Base-by-base conservation (phyloP, 2,329 filamentous ascomycete species). In the Penicillium sp. region DNA sequence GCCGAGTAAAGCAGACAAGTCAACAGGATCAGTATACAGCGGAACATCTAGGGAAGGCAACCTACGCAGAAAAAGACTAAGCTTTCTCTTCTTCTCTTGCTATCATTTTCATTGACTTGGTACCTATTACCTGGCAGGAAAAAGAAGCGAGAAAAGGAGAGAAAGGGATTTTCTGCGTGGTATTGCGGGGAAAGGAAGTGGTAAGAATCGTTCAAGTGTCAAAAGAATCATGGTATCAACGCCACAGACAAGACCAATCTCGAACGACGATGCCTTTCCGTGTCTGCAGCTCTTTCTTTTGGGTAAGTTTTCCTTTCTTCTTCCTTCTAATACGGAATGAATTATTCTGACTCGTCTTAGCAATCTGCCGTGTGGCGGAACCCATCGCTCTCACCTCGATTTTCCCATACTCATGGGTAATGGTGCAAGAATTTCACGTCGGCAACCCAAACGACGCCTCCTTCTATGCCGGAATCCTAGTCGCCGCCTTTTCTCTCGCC, bases 331-430 rank as follows among this genome's bases (percentile, higher is more conserved):
- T 16, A 49, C n/a, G 8, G 5, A 30, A 18, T 5, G n/a, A 11
- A 16, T n/a, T 14, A 45, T 35, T 50, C 57, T 65, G 56, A 65
- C 43, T 56, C 28, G 57, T 26, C 24, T 26, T 65, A 96, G 91
- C 91, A 71, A 90, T 96, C 79, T 92, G 95, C 69, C 90, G 92
- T 61, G 84, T 97, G 63, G 90, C 91, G 53, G 92, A 97, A 74
- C 92, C 92, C 21, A 93, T 97, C 65, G 91, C 92, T 51, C 83
- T 97, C 62, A 96, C 91, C 1, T 94, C 90, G 68, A 94, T 96
- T 73, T 95, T 93, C 66, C 92, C 92, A 20, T 97, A 96, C 73
- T 90, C 90, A 59, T 95, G 89, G 88, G 83, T 88, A 59, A 85
- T 61, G 59, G 59, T 61, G 45, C 50, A 56, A 51, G 52, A 61